Evolutionary conservation across 192 early-diverging fungal genomes (phyloP).

Genomic region (Backusella luteola): DNA sequence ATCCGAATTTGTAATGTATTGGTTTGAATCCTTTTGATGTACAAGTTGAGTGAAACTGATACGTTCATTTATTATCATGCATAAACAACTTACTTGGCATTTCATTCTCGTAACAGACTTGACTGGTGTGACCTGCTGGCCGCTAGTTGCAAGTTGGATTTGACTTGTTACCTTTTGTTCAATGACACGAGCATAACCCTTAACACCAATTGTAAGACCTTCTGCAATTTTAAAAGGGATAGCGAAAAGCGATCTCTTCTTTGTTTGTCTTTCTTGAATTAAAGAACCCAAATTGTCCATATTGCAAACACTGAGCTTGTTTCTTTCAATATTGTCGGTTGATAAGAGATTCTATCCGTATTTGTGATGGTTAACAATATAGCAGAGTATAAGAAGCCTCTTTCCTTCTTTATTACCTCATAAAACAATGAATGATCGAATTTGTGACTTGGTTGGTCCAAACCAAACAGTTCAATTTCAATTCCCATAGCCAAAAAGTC

Average conservation of each 20-base stretch:
- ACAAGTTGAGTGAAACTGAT: neutral
- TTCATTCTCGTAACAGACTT: conserved; percentile 55
- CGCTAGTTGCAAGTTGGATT: conserved; percentile 48
- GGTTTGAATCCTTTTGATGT: conserved; percentile 46
- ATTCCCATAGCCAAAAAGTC: conserved; percentile 60
- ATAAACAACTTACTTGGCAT: conserved; percentile 52
- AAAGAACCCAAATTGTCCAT: conserved; percentile 49
- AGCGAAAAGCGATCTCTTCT: conserved; percentile 57
- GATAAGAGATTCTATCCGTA: neutral
- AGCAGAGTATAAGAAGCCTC: neutral
- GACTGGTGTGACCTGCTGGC: conserved; percentile 53
- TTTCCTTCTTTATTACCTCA: conserved; percentile 38
- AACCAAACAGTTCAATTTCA: conserved; percentile 61
- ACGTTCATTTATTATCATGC: neutral
- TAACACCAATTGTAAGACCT: conserved; percentile 65
- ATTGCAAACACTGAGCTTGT: conserved; percentile 23
- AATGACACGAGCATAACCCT: conserved; percentile 60
- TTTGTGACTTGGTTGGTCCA: conserved; percentile 42
- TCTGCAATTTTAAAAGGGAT: conserved; percentile 62
- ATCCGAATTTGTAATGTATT: conserved; percentile 50
- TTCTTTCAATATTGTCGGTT: neutral
- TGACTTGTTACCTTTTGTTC: conserved; percentile 47
- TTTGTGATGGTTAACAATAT: too few relatives aligned
- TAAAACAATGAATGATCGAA: conserved; percentile 65
- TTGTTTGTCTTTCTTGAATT: conserved; percentile 61